Percentiles rank a stretch among this genome's conserved stretches.
phyloP scores from a whole-genome alignment of 768 basidiomycete species.

The Mycena kentingensis region DNA sequence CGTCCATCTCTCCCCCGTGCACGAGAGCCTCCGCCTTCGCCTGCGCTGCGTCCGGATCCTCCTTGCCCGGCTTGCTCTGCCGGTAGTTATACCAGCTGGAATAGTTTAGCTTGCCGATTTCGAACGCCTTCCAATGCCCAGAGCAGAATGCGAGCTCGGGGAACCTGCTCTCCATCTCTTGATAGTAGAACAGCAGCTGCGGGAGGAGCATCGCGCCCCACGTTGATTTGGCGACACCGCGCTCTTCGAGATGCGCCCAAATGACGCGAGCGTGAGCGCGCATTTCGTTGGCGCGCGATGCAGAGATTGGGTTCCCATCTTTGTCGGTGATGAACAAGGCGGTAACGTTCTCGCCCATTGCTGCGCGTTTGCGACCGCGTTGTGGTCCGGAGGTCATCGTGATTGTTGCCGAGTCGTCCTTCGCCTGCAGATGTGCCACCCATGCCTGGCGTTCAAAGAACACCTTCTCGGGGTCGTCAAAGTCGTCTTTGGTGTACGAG shows the following conservation, averaged over 20 bases:
- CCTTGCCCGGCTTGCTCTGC: too few species aligned
- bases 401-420: neutral
- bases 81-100: too few species aligned
- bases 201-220: neutral
- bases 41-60: too few species aligned
- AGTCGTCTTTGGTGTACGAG: too few species aligned
- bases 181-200: neutral
- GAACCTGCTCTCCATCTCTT: neutral
- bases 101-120: too few species aligned
- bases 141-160: neutral
- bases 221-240: neutral
- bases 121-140: too few species aligned
- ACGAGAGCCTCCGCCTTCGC: too few species aligned
- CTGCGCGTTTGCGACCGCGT: neutral
- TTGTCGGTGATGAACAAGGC: neutral
- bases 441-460: too few species aligned
- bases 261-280: neutral
- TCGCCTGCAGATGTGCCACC: too few species aligned
- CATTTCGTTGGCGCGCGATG: neutral
- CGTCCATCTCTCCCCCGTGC: too few species aligned
- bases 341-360: constrained; percentile 5
- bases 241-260: neutral
- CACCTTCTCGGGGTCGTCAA: too few species aligned
- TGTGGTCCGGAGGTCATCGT: neutral
- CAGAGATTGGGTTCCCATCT: neutral